Base-by-base conservation (phyloP, 495 filamentous ascomycete species). In the Penicillium tannophilum region DNA sequence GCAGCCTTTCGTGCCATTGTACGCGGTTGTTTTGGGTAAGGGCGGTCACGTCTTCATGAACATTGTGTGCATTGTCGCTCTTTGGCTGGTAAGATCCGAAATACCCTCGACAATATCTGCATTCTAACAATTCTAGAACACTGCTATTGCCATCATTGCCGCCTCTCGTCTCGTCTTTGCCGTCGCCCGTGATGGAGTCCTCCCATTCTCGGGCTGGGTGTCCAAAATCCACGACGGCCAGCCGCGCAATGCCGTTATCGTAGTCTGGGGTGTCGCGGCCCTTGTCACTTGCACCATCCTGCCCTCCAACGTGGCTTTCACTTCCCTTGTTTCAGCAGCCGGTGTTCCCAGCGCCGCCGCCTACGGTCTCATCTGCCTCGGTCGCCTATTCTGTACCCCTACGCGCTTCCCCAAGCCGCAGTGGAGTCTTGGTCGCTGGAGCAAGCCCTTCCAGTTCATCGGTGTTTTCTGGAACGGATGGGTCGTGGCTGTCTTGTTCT, bases 1-100 rank as follows among this genome's bases (percentile, higher is more conserved):
- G 6, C 81, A 84, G 48, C 81, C 81, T 0, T 84, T 84, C 54
- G 81, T 84, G 14, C 71, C 76, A 11, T 71, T 84, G 9, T 84
- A 84, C 54, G 80, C 80, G 8, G 70, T 78, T 28, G 78, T 81
- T 6, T 68, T 84, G 14, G 81, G 81, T 17, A 63, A 76, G 50
- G 79, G 79, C n/a, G 80, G 79, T 20, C 81, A 84, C 61, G 69
- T 84, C 43, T 74, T 82, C 59, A 84, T 84, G 81, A 80, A 78
- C 62, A 59, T 83, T 14, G 63, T 84, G 47, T 83, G 79, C 68
- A 67, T 83, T 48, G 56, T 80, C 35, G 80, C 79, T 10, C 61
- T 80, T 6, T 80, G 77, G 77, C 71, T 80, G 54, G 76, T 79
- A 69, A 62, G 73, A 51, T 41, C 23, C 14, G 12, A n/a, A 19